Conservation (phyloP, 2,329 filamentous ascomycete genomes). For the Penicillium sp. region DNA sequence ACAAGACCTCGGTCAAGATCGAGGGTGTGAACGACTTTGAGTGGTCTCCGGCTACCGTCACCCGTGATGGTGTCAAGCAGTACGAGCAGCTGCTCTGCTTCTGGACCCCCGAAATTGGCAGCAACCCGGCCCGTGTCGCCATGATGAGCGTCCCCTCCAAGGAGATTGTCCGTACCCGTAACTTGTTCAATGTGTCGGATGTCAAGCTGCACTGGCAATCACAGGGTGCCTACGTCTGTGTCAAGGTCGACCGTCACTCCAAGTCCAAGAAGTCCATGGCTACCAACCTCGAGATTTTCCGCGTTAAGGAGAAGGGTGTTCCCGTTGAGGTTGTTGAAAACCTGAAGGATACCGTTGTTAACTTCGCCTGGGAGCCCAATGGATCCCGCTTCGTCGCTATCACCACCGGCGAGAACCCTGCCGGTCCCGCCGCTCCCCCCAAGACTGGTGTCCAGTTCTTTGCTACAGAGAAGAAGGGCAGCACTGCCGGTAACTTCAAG, state of each 20-base stretch:
- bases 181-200: conserved; percentile 96
- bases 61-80: conserved; percentile 80
- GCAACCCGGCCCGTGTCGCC: conserved; percentile 95
- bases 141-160: conserved; percentile 96
- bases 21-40: conserved; percentile 98
- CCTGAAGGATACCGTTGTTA: conserved; percentile 98
- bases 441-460: conserved; percentile 97
- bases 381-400: conserved; percentile 97
- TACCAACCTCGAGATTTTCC: conserved; percentile 98
- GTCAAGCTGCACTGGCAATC: conserved; percentile 99
- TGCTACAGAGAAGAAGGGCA: conserved; percentile 92
- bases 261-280: conserved; percentile 98
- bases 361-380: conserved; percentile 99
- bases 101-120: conserved; percentile 98
- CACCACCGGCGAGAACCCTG: conserved; percentile 81
- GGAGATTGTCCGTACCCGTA: conserved; percentile 88
- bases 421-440: conserved; percentile 77
- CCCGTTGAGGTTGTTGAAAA: conserved; percentile 97
- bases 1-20: conserved; percentile 92
- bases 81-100: conserved; percentile 97
- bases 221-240: conserved; percentile 87
- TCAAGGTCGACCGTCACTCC: conserved; percentile 98
- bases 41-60: conserved; percentile 84
- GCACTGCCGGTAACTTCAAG: conserved; percentile 87
- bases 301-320: conserved; percentile 94